A percentile compares a stretch with the other conserved stretches of the same genome.
phyloP scores from a whole-genome alignment of 352 stramenopile species.

The Globisporangium solare region DNA sequence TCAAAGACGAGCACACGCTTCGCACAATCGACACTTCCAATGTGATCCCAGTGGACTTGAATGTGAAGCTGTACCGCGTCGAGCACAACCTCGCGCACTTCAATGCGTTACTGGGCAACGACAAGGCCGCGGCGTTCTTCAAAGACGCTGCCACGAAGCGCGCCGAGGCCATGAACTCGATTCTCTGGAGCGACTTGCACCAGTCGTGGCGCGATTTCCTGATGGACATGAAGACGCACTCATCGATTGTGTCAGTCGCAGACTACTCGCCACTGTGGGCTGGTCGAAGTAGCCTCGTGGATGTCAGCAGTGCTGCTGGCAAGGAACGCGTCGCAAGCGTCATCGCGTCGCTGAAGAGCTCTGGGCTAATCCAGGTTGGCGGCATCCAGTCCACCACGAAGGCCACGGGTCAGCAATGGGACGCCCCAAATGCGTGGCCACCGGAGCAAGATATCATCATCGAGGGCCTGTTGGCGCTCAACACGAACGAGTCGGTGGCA shows the following conservation, averaged over 20 bases:
- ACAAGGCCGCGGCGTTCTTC: slow-evolving; percentile 36
- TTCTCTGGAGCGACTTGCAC: slow-evolving; percentile 57
- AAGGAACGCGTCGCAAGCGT: slow-evolving; percentile 33
- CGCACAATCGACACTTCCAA: slow-evolving; percentile 59
- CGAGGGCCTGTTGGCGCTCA: slow-evolving; percentile 59
- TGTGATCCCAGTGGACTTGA: slow-evolving; percentile 82
- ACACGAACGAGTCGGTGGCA: slow-evolving; percentile 37
- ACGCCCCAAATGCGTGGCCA: slow-evolving; percentile 81
- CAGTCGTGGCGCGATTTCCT: slow-evolving; percentile 69
- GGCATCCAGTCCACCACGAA: slow-evolving; percentile 65
- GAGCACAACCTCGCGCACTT: slow-evolving; percentile 72
- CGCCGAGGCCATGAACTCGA: slow-evolving; percentile 49
- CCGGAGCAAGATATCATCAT: slow-evolving; percentile 80
- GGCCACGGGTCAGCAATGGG: slow-evolving; percentile 83
- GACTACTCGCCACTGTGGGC: slow-evolving; percentile 77
- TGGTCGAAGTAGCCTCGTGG: slow-evolving; percentile 22
- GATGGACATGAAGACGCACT: slow-evolving; percentile 41
- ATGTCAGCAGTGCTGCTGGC: slow-evolving; percentile 30
- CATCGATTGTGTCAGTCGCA: slow-evolving; percentile 42
- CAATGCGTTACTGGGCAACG: slow-evolving; percentile 37
- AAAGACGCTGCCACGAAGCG: slow-evolving; percentile 32
- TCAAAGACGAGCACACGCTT: slow-evolving; percentile 36
- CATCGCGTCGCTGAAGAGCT: slow-evolving; percentile 46
- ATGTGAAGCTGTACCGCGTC: slow-evolving; percentile 72
- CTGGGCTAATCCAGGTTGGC: slow-evolving; percentile 51